Evolutionary conservation across 1,284 basidiomycete species (phyloP).

Genomic region (Kwoniella shivajii): DNA sequence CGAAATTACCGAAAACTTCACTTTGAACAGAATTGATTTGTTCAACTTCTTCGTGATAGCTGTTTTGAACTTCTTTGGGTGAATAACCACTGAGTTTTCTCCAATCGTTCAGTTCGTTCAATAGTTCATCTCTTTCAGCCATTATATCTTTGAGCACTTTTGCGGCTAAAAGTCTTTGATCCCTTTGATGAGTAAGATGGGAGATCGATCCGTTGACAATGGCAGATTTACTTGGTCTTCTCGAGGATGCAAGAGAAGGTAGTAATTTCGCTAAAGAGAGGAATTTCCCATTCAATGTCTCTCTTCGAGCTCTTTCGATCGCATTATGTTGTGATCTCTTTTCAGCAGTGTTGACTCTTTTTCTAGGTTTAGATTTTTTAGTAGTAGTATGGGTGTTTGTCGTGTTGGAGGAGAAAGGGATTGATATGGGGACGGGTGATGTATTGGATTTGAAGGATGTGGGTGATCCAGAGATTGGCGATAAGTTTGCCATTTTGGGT

Average conservation of each 20-base stretch:
- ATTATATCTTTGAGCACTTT: constrained; percentile 74
- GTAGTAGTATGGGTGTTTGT: constrained; percentile 23
- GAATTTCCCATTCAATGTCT: constrained; percentile 88
- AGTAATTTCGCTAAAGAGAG: constrained; percentile 80
- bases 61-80: constrained; percentile 60
- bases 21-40: constrained; percentile 49
- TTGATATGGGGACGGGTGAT: constrained; percentile 19
- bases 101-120: constrained; percentile 85
- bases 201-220: constrained; percentile 91
- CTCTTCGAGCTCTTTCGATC: constrained; percentile 84
- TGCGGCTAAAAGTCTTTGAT: constrained; percentile 74
- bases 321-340: constrained; percentile 92
- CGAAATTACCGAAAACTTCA: constrained; percentile 53
- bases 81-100: constrained; percentile 65
- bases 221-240: constrained; percentile 87
- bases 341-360: constrained; percentile 87
- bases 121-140: constrained; percentile 74
- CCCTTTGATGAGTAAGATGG: constrained; percentile 76
- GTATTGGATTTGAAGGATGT: constrained; percentile 15
- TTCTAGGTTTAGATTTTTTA: constrained; percentile 65
- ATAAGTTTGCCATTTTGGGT: constrained; percentile 28
- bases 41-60: constrained; percentile 49
- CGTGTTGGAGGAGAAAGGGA: constrained; percentile 27
- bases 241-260: constrained; percentile 83
- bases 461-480: constrained; percentile 38